Base-by-base conservation (phyloP, 257 asterid species). In the Scutellaria galericulata region DNA sequence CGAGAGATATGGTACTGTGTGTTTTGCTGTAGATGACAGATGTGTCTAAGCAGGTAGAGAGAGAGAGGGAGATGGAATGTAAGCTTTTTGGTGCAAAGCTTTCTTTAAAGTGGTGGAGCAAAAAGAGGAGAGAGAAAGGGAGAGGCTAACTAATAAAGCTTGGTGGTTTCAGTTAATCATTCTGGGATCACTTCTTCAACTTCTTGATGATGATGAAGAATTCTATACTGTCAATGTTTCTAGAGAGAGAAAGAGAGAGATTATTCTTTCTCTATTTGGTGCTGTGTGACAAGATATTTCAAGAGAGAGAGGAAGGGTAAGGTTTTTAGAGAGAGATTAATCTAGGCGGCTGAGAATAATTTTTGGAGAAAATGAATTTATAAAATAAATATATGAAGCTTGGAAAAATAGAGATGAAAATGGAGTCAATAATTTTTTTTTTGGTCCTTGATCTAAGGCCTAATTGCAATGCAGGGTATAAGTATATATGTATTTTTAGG, bases 311-410 rank as follows among this genome's bases (percentile, higher is more conserved):
- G 85, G 18, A 62, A 54, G 74, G 62, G 64, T 83, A 69, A 73
- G 75, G 71, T 80, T 18, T 18, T 18, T 18, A 18, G 18, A 74
- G 83, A 81, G 27, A 81, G 91, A 83, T 65, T 81, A 76, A 64
- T 75, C 63, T 72, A 84, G 88, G 88, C 84, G 88, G 96, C 88
- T 82, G 81, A 69, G 80, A 64, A 74, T 83, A 31, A 69, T 77
- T 76, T 66, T 70, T 50, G 48, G 3, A 55, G 39, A n/a, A 3
- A 27, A 44, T 73, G 40, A 15, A 42, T 35, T 54, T 18, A 10
- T 14, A 13, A n/a, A 9, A 39, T 20, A 3, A 47, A 42, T 22
- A 71, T 45, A 41, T 59, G 39, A n/a, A 40, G 67, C 24, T n/a
- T 9, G 37, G 46, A 15, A 31, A 18, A 9, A 10, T 5, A 45